Base-by-base conservation (phyloP, 192 early-diverging fungal species). In the Funneliformis geosporum region DNA sequence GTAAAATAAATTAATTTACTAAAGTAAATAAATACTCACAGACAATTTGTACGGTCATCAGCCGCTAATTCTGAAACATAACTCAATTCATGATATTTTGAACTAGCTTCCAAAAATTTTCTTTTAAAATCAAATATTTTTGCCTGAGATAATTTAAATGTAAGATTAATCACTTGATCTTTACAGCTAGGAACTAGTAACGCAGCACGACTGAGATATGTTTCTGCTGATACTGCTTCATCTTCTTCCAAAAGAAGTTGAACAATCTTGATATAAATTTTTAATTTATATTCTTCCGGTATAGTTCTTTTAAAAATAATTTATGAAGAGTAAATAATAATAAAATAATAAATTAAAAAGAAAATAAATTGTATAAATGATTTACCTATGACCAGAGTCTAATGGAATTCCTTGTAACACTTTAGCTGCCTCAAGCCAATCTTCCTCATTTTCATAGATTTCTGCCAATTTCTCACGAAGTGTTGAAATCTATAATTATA, bases 381-480 rank as follows among this genome's bases (percentile, higher is more conserved):
- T 65, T 60, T 86, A 85, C 83, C 95, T 86, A 82, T 95, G 95
- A 64, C 94, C 94, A 38, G 94, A 96, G 74, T 99, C 98, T 74
- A 97, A 87, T 7, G 96, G 93, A 42, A 98, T 95, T 23, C 93
- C 94, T 86, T 95, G 92, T 59, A 99, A 88, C 33, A 92, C 89
- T 78, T 86, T 88, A 9, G 97, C 97, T 8, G 98, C 96, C 71
- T 94, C 93, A n/a, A 86, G 83, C 91, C 92, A 97, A 14, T 93
- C 89, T 69, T 94, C 91, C 40, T 95, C 89, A 12, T 85, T 80
- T 60, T 94, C 93, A 67, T 92, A 89, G 9, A 95, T 85, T 18
- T 85, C 83, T 1, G 96, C 93, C 38, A 99, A 86, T 61, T 93
- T 88, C 66, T 92, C 91, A 28, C 96, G 88, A 33, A 95, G 87